Base-by-base conservation (phyloP, 805 yeast species). In the Hanseniaspora guilliermondii region DNA sequence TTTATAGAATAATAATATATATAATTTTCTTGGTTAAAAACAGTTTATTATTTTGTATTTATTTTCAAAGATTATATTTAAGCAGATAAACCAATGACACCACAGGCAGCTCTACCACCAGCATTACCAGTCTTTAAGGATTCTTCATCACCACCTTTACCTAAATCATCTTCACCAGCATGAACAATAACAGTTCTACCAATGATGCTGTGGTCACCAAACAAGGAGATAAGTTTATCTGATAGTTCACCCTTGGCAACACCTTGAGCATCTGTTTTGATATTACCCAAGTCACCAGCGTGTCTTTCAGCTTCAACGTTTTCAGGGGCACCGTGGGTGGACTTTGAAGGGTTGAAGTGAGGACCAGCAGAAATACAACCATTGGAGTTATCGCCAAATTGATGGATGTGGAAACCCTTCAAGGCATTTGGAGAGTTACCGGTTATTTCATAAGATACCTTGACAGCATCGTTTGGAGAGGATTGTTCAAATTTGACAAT, bases 321-420 rank as follows among this genome's bases (percentile, higher is more conserved):
- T 64, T 79, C 79, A 72, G 96, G 96, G 56, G 89, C 88, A 75
- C 97, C 97, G 70, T 88, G 97, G 61, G 79, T 79, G 76, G 85
- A 84, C 58, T 79, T 76, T 69, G 83, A 84, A 62, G 96, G 96
- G 79, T 89, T 83, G 80, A 87, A 88, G 75, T 89, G 97, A 57
- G 96, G 96, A 67, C 97, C 97, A 54, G 97, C 96, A 61, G 96
- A 86, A 58, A 96, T 91, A 76, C 98, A 93, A 61, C 98, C 98
- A 71, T 93, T 93, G 73, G 98, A 64, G 58, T 66, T 87, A 77
- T 93, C 98, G 75, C 98, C 98, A 66, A 93, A 93, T 68, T 87
- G 84, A 74, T 93, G 98, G 68, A 93, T 75, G 78, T 93, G 98
- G 96, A 93, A 91, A 53, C 98, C 98, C 73, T 95, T 83, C 68